Conservation (phyloP, 2,329 filamentous ascomycete species). For the Clarireedia hainanense region DNA sequence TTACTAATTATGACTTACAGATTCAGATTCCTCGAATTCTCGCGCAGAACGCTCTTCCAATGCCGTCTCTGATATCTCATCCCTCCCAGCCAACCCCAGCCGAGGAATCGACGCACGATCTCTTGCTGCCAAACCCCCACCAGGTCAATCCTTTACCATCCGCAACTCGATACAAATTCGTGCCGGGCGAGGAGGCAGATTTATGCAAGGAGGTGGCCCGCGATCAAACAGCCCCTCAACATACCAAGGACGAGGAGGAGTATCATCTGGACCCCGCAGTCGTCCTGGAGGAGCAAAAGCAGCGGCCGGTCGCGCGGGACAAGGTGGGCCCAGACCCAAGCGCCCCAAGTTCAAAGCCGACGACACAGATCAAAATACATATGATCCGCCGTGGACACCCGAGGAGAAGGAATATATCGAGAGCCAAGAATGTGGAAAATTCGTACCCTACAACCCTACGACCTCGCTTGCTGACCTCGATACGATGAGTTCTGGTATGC, state of each 20-base stretch:
- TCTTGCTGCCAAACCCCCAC: slow-evolving; percentile 24
- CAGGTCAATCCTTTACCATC: slow-evolving; percentile 17
- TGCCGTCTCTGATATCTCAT: slow-evolving; percentile 24
- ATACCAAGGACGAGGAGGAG: slow-evolving; percentile 12
- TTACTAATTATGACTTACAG: neutral
- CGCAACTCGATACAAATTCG: slow-evolving; percentile 8
- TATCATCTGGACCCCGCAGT: slow-evolving; percentile 18
- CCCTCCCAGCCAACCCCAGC: slow-evolving; percentile 18
- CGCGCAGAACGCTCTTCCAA: slow-evolving; percentile 16
- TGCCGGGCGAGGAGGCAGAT: neutral
- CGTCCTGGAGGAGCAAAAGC: neutral
- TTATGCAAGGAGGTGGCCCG: neutral
- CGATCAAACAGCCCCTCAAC: slow-evolving; percentile 8
- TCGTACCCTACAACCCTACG: slow-evolving; percentile 20
- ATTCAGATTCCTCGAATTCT: neutral
- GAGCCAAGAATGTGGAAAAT: slow-evolving; percentile 19
- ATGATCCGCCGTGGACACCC: slow-evolving; percentile 15
- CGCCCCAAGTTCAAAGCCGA: neutral
- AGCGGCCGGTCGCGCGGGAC: neutral
- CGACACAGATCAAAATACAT: neutral
- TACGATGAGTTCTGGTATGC: slow-evolving; percentile 18
- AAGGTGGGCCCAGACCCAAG: slow-evolving; percentile 1
- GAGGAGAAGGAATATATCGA: slow-evolving; percentile 22
- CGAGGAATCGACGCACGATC: slow-evolving; percentile 28
- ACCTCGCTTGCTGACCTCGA: slow-evolving; percentile 19